These are phyloP conservation scores for Mrakia hoshinonis DNA, from an alignment of 768 basidiomycete species.

Conservation along the genomic window DNA sequence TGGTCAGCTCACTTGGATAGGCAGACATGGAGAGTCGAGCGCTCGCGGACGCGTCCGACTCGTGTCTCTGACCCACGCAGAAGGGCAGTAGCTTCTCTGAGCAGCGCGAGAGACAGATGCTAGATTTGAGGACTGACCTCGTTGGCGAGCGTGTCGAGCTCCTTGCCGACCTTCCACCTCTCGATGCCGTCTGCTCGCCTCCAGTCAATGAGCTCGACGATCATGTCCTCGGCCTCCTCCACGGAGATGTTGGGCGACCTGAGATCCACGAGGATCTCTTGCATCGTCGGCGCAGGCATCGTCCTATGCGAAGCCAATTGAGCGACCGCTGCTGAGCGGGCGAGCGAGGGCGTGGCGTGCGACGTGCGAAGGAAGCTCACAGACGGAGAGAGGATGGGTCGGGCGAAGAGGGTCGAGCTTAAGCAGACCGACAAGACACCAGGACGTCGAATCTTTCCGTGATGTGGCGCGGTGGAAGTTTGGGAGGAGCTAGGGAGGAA, in stretches of 20 bases:
- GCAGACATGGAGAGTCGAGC: not conserved
- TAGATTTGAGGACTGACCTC: conserved; percentile 20
- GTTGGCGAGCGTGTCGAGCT: conserved; percentile 3
- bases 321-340: no score
- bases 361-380: no score
- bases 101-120: no score
- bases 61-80: no score
- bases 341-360: no score
- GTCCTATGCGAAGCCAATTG: not conserved
- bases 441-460: no score
- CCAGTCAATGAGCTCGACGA: conserved; percentile 20
- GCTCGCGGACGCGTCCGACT: not conserved
- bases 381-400: no score
- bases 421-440: no score
- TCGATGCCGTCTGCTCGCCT: conserved; percentile 10
- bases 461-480: no score
- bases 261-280: conserved; percentile 2
- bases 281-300: not conserved
- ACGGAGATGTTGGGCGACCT: not conserved
- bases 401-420: no score
- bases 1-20: not conserved
- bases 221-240: conserved; percentile 1
- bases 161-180: conserved; percentile 5
- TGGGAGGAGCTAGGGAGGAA: no score
- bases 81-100: no score